A percentile compares a stretch with the other conserved stretches of the same genome.
Evolutionary conservation across 305 asterid species (phyloP).

Genomic region (Fraxinus sp.): DNA sequence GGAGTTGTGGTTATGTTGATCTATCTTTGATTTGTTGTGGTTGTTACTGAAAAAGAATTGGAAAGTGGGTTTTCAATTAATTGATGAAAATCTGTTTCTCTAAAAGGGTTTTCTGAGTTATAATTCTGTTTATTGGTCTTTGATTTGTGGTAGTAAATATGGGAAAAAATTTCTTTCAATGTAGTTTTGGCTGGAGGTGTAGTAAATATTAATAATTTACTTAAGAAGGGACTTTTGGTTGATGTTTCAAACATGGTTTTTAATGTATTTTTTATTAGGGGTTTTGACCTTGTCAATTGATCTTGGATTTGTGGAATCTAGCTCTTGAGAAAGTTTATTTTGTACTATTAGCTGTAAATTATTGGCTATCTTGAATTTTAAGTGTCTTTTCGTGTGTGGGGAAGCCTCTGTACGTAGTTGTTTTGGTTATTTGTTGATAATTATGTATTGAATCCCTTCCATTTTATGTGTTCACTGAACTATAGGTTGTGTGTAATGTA

Average conservation of each 20-base stretch:
- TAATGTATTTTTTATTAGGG: too few species aligned
- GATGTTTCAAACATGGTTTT: background rate
- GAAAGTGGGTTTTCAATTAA: background rate
- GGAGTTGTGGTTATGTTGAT: background rate
- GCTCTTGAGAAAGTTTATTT: background rate
- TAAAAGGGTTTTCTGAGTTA: background rate
- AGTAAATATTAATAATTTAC: background rate
- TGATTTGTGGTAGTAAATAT: background rate
- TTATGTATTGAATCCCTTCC: background rate
- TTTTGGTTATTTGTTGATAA: background rate
- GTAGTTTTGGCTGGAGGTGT: background rate
- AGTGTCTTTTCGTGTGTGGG: background rate
- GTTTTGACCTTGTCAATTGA: background rate
- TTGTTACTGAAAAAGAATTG: background rate
- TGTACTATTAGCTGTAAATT: background rate
- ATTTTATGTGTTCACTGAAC: background rate
- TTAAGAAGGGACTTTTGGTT: background rate
- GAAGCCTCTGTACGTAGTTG: background rate
- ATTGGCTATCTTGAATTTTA: background rate
- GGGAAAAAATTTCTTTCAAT: background rate
- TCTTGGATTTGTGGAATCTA: background rate
- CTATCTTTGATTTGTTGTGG: background rate
- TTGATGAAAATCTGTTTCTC: background rate
- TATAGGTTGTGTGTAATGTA: background rate
- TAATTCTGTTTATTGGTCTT: background rate